phyloP scores from a whole-genome alignment of 805 yeast genomes.

The Wickerhamomyces chaumierensis region DNA sequence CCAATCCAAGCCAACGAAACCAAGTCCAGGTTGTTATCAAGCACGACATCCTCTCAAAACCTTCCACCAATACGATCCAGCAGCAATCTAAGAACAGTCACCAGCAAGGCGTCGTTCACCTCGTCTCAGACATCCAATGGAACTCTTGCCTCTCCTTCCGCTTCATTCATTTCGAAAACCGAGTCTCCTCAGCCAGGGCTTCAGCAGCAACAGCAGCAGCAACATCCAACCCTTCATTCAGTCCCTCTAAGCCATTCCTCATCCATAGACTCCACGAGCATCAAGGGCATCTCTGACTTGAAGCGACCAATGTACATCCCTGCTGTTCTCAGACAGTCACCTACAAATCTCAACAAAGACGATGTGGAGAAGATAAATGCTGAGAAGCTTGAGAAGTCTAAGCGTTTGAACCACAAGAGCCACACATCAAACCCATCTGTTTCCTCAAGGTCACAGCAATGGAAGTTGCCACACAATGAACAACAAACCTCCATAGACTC shows the following conservation, averaged over 20 bases:
- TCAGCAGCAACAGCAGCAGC: background rate
- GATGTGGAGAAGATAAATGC: constrained; percentile 22
- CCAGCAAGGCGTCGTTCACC: background rate
- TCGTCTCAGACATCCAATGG: background rate
- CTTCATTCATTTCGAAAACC: background rate
- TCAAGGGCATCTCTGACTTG: constrained; percentile 61
- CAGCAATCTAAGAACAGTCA: background rate
- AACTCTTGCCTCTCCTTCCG: no score
- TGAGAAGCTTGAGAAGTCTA: constrained; percentile 15
- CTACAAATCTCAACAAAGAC: constrained; percentile 31
- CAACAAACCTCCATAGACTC: constrained; percentile 4
- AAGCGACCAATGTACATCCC: constrained; percentile 85
- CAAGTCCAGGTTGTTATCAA: constrained; percentile 4
- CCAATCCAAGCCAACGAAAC: constrained; percentile 4
- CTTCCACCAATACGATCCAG: background rate
- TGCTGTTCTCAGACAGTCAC: constrained; percentile 61
- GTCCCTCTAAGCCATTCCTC: background rate
- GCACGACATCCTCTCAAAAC: constrained; percentile 9
- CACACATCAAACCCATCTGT: no score
- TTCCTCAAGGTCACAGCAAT: constrained; percentile 18
- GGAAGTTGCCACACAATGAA: constrained; percentile 17
- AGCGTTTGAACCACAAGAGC: constrained; percentile 15
- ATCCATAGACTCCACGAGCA: constrained; percentile 1
- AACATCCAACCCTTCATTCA: background rate
- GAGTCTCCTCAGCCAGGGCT: background rate